These are phyloP conservation scores for Sporothrix protearum DNA, from an alignment of 2,329 filamentous ascomycete species.

Conservation along the genomic window DNA sequence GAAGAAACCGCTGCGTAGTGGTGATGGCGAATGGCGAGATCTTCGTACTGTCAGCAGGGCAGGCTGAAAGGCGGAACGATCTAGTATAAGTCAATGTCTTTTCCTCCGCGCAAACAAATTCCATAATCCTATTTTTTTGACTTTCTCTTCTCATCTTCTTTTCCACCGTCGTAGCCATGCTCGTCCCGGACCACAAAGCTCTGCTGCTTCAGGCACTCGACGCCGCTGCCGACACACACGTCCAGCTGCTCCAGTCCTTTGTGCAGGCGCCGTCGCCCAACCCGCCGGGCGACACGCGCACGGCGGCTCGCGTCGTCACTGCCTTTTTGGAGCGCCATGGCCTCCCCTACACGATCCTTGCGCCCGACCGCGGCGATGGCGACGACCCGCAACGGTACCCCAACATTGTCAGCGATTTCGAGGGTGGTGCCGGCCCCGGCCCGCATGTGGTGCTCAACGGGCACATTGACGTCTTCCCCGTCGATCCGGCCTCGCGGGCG, in stretches of 20 bases:
- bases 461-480: constrained; percentile 24
- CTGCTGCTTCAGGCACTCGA: constrained; percentile 18
- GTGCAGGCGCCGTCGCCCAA: constrained; percentile 23
- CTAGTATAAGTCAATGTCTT: not conserved
- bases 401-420: constrained; percentile 24
- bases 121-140: not conserved
- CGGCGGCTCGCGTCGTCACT: constrained; percentile 3
- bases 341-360: constrained; percentile 5
- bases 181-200: not conserved
- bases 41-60: not conserved
- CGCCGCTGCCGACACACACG: not conserved
- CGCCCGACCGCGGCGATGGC: constrained; percentile 4
- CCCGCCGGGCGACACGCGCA: constrained; percentile 17
- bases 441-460: constrained; percentile 22
- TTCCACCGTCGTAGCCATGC: not conserved
- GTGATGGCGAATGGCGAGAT: not conserved
- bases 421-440: constrained; percentile 6
- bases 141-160: too few species aligned
- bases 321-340: not conserved
- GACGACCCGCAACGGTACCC: not conserved
- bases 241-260: constrained; percentile 19
- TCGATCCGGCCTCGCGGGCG: constrained; percentile 1
- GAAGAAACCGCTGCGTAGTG: not conserved
- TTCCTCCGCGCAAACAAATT: too few species aligned
- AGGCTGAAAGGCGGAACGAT: not conserved